Base-by-base conservation (phyloP, 148 eudicot species). In the Silene uniflora region DNA sequence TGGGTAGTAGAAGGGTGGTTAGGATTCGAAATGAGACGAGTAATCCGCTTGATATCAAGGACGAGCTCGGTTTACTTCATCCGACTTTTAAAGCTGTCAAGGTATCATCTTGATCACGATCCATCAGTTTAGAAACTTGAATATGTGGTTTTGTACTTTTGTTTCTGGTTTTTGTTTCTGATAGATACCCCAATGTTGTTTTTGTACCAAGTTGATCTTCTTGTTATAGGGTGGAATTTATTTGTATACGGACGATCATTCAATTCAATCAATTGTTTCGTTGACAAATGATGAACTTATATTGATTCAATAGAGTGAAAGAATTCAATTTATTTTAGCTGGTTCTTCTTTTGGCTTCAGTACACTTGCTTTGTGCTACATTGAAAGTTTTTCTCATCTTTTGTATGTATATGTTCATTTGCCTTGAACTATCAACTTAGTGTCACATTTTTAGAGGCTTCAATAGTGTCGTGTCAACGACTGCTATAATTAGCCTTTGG, bases 11-110 rank as follows among this genome's bases (percentile, higher is more conserved):
- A 59, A 76, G 71, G 54, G 84, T 84, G 54, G 74, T 72, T 80
- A 84, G 87, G 67, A 76, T 71, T 14, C 67, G 82, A 17, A 84
- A 84, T 13, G 87, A 84, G 73, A 84, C 84, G n/a, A 59, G 80
- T 66, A 84, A 81, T 67, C 87, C 87, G 14, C 80, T 81, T 52
- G 82, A 81, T 52, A 75, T 71, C 58, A 76, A 60, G 27, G 87
- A 84, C 73, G 82, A 78, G 60, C 76, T 60, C 12, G 76, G 54
- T 39, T 63, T 63, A 18, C 67, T 63, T 24, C 67, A 63, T 11
- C 67, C 67, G 1, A 25, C 35, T 4, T 63, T 25, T 63, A 63
- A 63, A 24, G 67, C 67, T 9, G 35, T 63, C 17, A 24, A 63
- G 35, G 35, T 25, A 23, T 63, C 67, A 24, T 63, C 67, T 63